Percentiles rank a stretch among this genome's conserved stretches.
These are phyloP conservation scores for Phylloporus scabripes DNA, from an alignment of 768 basidiomycete species.

Conservation along the genomic window DNA sequence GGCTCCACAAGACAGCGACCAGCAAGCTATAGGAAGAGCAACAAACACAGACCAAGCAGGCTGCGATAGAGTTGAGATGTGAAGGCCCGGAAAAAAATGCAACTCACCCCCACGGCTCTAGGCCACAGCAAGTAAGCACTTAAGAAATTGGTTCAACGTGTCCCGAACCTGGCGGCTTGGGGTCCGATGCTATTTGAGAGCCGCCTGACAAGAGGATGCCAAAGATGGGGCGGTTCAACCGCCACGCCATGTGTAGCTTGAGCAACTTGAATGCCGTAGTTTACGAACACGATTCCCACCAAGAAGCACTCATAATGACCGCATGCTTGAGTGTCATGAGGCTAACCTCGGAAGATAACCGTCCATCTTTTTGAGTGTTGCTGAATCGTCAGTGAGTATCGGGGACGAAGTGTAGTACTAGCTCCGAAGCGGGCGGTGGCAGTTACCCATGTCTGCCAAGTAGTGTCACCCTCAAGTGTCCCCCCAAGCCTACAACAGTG, in stretches of 20 bases:
- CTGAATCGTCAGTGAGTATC: too few species aligned
- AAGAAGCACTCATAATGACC: background rate
- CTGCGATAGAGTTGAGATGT: background rate
- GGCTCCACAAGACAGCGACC: conserved; percentile 1
- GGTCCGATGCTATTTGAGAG: background rate
- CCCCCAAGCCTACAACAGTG: background rate
- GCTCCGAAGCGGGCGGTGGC: too few species aligned
- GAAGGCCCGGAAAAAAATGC: background rate
- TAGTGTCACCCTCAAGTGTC: background rate
- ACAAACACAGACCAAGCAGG: background rate
- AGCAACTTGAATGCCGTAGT: background rate
- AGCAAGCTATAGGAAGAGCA: background rate
- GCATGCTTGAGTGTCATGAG: background rate
- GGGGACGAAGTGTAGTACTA: too few species aligned
- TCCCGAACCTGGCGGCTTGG: background rate
- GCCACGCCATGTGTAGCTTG: background rate
- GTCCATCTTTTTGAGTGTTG: too few species aligned
- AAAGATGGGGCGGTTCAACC: background rate
- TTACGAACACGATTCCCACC: background rate
- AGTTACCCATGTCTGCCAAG: too few species aligned
- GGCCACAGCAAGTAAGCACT: background rate
- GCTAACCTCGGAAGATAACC: background rate
- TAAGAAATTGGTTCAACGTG: background rate
- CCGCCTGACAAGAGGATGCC: background rate
- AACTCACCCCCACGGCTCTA: conserved; percentile 8